Conservation (phyloP, 148 eudicot genomes). For the Rhododendron kiyosumense region DNA sequence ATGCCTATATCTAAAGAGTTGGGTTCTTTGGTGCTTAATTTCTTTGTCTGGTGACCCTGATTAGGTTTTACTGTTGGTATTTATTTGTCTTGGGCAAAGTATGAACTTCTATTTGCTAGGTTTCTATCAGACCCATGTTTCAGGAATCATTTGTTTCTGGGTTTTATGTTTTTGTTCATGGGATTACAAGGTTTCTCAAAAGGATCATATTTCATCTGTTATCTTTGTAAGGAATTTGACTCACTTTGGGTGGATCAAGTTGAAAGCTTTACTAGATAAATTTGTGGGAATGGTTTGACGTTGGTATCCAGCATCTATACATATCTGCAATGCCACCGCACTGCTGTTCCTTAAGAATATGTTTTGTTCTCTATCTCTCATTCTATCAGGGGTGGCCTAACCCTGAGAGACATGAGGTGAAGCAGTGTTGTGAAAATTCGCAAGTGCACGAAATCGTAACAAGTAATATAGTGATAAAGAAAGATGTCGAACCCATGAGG, state of each 20-base stretch:
- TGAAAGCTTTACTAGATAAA: neutral
- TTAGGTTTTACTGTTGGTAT: neutral
- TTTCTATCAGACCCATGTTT: neutral
- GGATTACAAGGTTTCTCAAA: neutral
- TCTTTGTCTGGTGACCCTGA: neutral
- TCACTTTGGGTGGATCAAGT: neutral
- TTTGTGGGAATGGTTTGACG: neutral
- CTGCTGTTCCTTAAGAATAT: neutral
- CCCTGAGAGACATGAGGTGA: neutral
- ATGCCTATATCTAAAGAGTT: neutral
- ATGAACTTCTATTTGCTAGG: neutral
- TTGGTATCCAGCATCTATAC: neutral
- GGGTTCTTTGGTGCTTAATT: constrained; percentile 1
- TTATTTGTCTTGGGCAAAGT: neutral
- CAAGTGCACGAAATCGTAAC: too few relatives aligned
- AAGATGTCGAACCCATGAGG: too few relatives aligned
- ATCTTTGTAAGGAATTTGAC: too few relatives aligned
- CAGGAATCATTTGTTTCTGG: neutral
- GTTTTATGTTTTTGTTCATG: neutral
- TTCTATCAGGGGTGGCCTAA: neutral
- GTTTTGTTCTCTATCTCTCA: neutral
- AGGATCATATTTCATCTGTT: neutral
- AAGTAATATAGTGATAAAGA: too few relatives aligned
- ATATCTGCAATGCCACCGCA: too few relatives aligned
- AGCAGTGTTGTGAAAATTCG: neutral